These are phyloP conservation scores for Jatropha multifida DNA, from an alignment of 441 rosid species.

Conservation along the genomic window DNA sequence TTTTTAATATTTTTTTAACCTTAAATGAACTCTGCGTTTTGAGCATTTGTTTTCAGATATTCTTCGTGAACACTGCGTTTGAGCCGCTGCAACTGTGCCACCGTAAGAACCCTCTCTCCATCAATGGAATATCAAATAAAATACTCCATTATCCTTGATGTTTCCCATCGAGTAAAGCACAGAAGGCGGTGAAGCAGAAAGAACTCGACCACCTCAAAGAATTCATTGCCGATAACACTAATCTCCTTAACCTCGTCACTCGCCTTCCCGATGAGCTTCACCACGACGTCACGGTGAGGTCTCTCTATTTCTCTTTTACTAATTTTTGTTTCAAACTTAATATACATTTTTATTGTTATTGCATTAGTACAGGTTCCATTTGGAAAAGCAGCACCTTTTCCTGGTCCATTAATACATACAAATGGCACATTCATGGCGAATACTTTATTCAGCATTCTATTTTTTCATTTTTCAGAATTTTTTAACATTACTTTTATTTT, in stretches of 20 bases:
- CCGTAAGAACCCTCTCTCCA: not conserved
- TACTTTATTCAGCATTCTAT: not conserved
- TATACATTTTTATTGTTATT: not conserved
- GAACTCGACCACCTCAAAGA: slow-evolving; percentile 50
- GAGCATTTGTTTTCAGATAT: too few relatives aligned
- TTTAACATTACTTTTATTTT: too few relatives aligned
- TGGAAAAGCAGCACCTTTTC: slow-evolving; percentile 81
- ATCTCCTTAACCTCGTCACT: slow-evolving; percentile 55
- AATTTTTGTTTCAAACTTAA: not conserved
- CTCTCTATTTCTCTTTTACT: not conserved
- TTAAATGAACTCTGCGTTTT: too few relatives aligned
- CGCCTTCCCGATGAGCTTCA: slow-evolving; percentile 79
- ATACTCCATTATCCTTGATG: slow-evolving; percentile 62
- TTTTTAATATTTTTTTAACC: too few relatives aligned
- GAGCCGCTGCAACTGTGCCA: not conserved
- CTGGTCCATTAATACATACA: slow-evolving; percentile 81
- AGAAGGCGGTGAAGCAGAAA: slow-evolving; percentile 54
- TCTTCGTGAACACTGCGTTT: too few relatives aligned
- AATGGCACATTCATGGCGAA: slow-evolving; percentile 69
- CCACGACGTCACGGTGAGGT: slow-evolving; percentile 63
- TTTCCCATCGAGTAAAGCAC: slow-evolving; percentile 55
- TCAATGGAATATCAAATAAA: slow-evolving; percentile 34
- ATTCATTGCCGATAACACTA: slow-evolving; percentile 62
- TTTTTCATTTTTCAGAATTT: not conserved
- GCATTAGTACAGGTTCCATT: slow-evolving; percentile 59